Percentiles rank a stretch among this genome's conserved stretches.
These are phyloP conservation scores for Phymatotrichopsis omnivora DNA, from an alignment of 2,329 filamentous ascomycete genomes.

Conservation along the genomic window DNA sequence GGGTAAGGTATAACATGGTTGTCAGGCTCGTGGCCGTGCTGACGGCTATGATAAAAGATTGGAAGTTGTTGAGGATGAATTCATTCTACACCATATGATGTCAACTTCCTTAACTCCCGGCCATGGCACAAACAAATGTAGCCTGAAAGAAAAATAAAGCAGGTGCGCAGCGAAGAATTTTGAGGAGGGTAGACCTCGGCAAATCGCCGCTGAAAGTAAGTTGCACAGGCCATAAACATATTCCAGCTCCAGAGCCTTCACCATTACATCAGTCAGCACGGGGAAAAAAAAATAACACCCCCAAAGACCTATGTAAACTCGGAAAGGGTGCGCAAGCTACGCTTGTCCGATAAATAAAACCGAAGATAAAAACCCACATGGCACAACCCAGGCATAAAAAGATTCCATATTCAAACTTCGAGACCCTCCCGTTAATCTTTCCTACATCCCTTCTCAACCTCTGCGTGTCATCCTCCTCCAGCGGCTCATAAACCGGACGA, in stretches of 20 bases:
- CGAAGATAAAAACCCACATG: conserved; percentile 45
- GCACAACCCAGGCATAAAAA: conserved; percentile 79
- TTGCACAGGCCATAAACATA: conserved; percentile 92
- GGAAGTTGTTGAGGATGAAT: conserved; percentile 71
- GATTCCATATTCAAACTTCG: conserved; percentile 74
- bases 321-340: not conserved
- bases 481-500: conserved; percentile 13
- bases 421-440: conserved; percentile 45
- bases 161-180: not conserved
- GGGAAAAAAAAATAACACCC: not conserved
- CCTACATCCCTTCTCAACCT: not conserved
- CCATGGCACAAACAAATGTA: not conserved
- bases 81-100: conserved; percentile 36
- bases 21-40: conserved; percentile 74
- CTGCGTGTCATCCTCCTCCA: conserved; percentile 15
- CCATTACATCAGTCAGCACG: not conserved
- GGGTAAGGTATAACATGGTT: conserved; percentile 60
- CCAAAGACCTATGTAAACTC: conserved; percentile 1
- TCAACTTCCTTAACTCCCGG: no score
- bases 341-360: not conserved
- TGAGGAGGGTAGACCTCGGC: conserved; percentile 6
- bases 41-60: conserved; percentile 77
- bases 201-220: conserved; percentile 36
- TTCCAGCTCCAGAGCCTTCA: conserved; percentile 48
- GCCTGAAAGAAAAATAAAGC: not conserved